Evolutionary conservation across 1,284 basidiomycete species (phyloP), one percentile per base, ranked within the genome.

Genomic region (Trichosporon sp.): DNA sequence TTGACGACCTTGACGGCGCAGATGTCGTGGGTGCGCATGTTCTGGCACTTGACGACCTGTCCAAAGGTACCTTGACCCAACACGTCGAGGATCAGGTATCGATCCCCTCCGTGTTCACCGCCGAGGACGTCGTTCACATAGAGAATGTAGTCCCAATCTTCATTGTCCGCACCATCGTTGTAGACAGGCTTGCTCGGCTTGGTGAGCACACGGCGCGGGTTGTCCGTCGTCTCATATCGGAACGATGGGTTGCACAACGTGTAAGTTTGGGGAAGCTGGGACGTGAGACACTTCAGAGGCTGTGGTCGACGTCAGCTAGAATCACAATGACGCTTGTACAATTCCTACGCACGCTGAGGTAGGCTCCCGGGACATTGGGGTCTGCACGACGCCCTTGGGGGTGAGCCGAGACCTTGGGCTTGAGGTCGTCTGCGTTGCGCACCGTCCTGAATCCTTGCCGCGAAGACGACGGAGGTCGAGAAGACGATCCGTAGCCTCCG

Each of bases 1-100:
- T 99, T 99, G 74, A 99, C 94, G 16, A 99, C 96, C 81, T 99
- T 99, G 68, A 99, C 95, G 14, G 96, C 96, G 49, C 96, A 92
- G 60, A 99, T 92, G 78, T 97, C 95, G 80, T 98, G 94, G 37
- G 92, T 98, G 81, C 95, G 92, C 89, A 98, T 95, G 78, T 99
- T 97, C 80, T 98, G 96, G 78, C 96, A 99, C 80, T 99, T 99
- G 77, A 99, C 96, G 29, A 99, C 95, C 80, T 99, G 95, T 2
- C 96, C 95, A 73, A 99, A 99, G 3, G 95, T 99, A 34, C 95
- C 95, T 80, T 99, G 95, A 14, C 95, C 95, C 33, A 99, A 86
- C 62, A 99, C 92, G 80, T 99, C 96, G 57, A 99, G 86, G 74
- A 99, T 99, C 71, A 99, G 85, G 79, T 98, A 99, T 91, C 93